Conservation (phyloP, 352 stramenopile genomes). For the Globisporangium acanthophoron region DNA sequence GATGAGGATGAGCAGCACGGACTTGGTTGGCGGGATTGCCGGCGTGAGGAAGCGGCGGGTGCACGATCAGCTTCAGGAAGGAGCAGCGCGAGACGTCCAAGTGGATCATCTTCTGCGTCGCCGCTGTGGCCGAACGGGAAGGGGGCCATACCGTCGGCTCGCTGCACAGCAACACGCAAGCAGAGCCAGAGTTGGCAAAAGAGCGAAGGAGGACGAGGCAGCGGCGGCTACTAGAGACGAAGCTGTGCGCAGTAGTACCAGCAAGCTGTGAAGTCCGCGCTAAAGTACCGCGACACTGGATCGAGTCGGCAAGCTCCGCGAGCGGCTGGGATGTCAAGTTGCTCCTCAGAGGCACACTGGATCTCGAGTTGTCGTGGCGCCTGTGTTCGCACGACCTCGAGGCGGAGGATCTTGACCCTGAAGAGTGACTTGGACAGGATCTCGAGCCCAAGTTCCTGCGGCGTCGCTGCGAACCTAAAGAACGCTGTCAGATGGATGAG, state of each 20-base stretch:
- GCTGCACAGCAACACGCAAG: neutral
- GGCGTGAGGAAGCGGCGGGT: slow-evolving; percentile 5
- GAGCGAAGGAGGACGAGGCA: neutral
- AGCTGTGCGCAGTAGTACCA: slow-evolving; percentile 11
- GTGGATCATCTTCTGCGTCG: slow-evolving; percentile 9
- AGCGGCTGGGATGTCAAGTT: neutral
- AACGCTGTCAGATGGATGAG: neutral
- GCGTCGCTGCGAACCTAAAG: slow-evolving; percentile 3
- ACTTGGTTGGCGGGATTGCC: slow-evolving; percentile 19
- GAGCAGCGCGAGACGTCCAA: slow-evolving; percentile 16
- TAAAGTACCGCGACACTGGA: slow-evolving; percentile 28
- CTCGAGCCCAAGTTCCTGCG: slow-evolving; percentile 16
- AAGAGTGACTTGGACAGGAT: slow-evolving; percentile 3
- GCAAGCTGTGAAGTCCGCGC: slow-evolving; percentile 18
- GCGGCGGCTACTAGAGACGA: no score
- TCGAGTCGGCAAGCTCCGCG: slow-evolving; percentile 8
- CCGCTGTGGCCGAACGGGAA: neutral
- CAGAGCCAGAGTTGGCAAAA: neutral
- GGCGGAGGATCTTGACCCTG: slow-evolving; percentile 6
- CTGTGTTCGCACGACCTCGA: slow-evolving; percentile 2
- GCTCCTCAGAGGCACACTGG: neutral
- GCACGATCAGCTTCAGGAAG: slow-evolving; percentile 30
- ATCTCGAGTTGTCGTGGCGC: slow-evolving; percentile 8
- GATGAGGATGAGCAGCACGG: neutral
- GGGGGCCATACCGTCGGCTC: slow-evolving; percentile 4